Evolutionary conservation across 1,139 yeast genomes (phyloP).

Genomic region (Wickerhamiella pararugosa): DNA sequence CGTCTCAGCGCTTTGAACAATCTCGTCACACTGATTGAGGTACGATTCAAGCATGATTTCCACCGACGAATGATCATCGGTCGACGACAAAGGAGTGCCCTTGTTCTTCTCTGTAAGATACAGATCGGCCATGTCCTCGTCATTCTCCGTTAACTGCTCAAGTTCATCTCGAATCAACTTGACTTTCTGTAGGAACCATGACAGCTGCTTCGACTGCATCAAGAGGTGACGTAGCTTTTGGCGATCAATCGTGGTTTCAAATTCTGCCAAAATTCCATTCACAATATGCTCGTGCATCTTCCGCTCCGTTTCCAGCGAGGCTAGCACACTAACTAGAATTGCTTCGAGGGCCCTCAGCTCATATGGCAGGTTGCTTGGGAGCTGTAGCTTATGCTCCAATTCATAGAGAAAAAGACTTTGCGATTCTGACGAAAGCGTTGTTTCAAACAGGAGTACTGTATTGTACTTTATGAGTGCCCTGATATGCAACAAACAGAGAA

Average conservation of each 20-base stretch:
- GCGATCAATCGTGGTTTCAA: slow-evolving; percentile 77
- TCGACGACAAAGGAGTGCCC: slow-evolving; percentile 22
- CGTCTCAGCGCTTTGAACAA: slow-evolving; percentile 85
- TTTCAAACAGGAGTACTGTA: slow-evolving; percentile 69
- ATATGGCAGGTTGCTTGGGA: slow-evolving; percentile 32
- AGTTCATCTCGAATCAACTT: slow-evolving; percentile 67
- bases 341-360: slow-evolving; percentile 87
- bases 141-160: slow-evolving; percentile 80
- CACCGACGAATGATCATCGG: slow-evolving; percentile 52
- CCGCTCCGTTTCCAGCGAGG: slow-evolving; percentile 74
- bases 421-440: slow-evolving; percentile 37
- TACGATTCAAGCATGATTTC: slow-evolving; percentile 89
- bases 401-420: slow-evolving; percentile 78
- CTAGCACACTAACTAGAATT: slow-evolving; percentile 68
- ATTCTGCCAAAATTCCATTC: slow-evolving; percentile 60
- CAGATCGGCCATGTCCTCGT: slow-evolving; percentile 80
- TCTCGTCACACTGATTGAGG: slow-evolving; percentile 90
- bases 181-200: slow-evolving; percentile 75
- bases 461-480: slow-evolving; percentile 76
- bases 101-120: slow-evolving; percentile 42
- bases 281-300: slow-evolving; percentile 58
- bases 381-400: slow-evolving; percentile 61
- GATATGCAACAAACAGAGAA: slow-evolving; percentile 70
- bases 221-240: slow-evolving; percentile 66
- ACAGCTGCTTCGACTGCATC: slow-evolving; percentile 64